Evolutionary conservation across 352 stramenopile genomes (phyloP), one percentile per base, ranked within the genome.

Genomic region (Phytophthora brassicae): DNA sequence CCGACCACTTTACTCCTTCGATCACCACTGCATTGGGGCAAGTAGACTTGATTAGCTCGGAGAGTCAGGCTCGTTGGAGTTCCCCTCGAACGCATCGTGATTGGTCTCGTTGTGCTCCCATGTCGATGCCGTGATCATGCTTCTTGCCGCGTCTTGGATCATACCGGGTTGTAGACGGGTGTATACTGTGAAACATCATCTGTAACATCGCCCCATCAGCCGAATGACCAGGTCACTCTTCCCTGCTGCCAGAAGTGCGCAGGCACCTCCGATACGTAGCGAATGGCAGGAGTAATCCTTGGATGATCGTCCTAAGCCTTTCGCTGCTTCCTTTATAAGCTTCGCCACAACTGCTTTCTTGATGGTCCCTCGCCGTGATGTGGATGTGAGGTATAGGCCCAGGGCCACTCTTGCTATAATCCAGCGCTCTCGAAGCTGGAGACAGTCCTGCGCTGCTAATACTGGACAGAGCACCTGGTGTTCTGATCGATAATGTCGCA

Each of bases 121-220:
- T 5, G 57, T 67, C 0, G 57, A 72, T 44, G 55, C 55, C 45
- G 65, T 71, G 61, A 72, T 72, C 67, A 75, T 75, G 54, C 54
- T 39, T 12, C 57, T 71, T 70, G 68, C 68, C 19, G 51, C 59
- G 17, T 70, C 68, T 9, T 54, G 53, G 14, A 69, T n/a, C 61
- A 66, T 68, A 0, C 57, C 67, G 0, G 57, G 57, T 24, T 29
- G 6, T 22, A 75, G 54, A 35, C 57, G 29, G 12, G 60, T 67
- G 48, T 70, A 74, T 0, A 74, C 66, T 4, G 49, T 41, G 39
- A 72, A 74, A 35, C 66, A 70, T 60, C 66, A 70, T 19, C 52
- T 68, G 17, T 60, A 60, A 53, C 66, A 65, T 16, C 60, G 64
- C 28, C 55, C 46, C 66, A 74, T 62, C 0, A 66, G 60, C 0